Percentiles rank a stretch among this genome's conserved stretches.
Evolutionary conservation across 306 rosid species (phyloP).

Genomic region (Oxytropis ochrocephala): DNA sequence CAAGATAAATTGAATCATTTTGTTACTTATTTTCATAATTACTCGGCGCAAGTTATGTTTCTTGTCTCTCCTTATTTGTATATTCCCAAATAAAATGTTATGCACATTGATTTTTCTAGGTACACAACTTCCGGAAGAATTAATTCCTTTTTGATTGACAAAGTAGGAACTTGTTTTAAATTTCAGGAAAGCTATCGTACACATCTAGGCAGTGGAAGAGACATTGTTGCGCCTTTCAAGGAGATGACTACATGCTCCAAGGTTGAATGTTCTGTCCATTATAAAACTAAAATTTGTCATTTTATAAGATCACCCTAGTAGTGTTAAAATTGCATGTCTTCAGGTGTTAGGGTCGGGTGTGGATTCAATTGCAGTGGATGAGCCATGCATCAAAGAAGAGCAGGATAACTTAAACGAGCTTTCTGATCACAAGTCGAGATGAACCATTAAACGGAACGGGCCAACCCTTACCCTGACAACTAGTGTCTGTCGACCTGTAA

Average conservation of each 20-base stretch:
- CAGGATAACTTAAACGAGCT: conserved; percentile 18
- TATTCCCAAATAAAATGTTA: not conserved
- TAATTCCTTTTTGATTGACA: not conserved
- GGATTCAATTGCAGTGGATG: conserved; percentile 28
- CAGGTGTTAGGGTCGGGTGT: conserved; percentile 14
- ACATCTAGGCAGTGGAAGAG: conserved; percentile 21
- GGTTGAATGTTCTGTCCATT: conserved; percentile 19
- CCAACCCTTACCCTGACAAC: not conserved
- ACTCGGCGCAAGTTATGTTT: not conserved
- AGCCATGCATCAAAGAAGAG: conserved; percentile 30
- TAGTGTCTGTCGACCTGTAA: conserved; percentile 12
- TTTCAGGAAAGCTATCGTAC: conserved; percentile 24
- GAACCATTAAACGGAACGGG: not conserved
- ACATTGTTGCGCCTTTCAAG: conserved; percentile 9
- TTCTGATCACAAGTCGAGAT: conserved; percentile 30
- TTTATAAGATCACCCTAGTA: not conserved
- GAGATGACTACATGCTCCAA: conserved; percentile 22
- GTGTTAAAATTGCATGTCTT: conserved; percentile 20
- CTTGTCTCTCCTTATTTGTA: not conserved
- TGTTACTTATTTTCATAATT: not conserved
- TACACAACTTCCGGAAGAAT: not conserved
- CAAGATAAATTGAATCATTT: not conserved
- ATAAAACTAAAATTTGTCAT: not conserved
- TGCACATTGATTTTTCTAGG: not conserved
- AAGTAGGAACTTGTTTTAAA: not conserved